Base-by-base conservation (phyloP, 768 basidiomycete genomes). In the Tephrocybe sp. region DNA sequence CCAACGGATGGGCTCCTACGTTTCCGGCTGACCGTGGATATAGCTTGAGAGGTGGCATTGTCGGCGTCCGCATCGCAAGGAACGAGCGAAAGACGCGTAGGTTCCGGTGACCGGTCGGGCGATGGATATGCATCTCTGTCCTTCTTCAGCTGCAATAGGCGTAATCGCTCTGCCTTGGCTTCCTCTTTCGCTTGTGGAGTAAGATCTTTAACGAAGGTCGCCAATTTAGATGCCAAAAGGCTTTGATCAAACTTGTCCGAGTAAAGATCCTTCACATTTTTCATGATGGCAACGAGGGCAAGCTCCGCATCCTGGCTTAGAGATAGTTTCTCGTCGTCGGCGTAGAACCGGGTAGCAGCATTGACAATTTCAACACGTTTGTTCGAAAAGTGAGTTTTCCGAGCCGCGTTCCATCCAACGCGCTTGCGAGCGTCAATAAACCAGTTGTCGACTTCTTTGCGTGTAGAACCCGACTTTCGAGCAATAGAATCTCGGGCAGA, bases 331-430 rank as follows among this genome's bases (percentile, higher is more conserved):
- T 63, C 56, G 3, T 60, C 55, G 21, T 51, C 33, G 24, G 58
- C 48, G 46, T 71, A 74, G 32, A 70, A 71, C 0, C 58, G 60
- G 1, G 60, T 62, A 1, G 78, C 78, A 0, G 73, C 75, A 10
- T 65, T 60, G n/a, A 76, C 50, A 3, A 76, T 73, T 1, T 69
- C 61, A 2, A 43, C 53, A n/a, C 70, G 68, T 24, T 67, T 69
- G 34, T 71, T 68, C 0, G 50, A 30, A 45, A 74, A 78, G 10
- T 54, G 63, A 0, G 48, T 30, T 30, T 64, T 69, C 1, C 76
- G 72, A 0, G 80, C 48, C 0, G 43, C 20, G 10, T 74, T 81
- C 82, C 82, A 84, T 0, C 81, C 80, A 0, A 83, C 81, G 0
- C 79, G 74, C n/a, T 73, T 75, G 0, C 82, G 72, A 2, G 64